Percentiles rank a stretch among this genome's conserved stretches.
phyloP scores from a whole-genome alignment of 2,329 filamentous ascomycete species.

The Sporothrix variecibatus region DNA sequence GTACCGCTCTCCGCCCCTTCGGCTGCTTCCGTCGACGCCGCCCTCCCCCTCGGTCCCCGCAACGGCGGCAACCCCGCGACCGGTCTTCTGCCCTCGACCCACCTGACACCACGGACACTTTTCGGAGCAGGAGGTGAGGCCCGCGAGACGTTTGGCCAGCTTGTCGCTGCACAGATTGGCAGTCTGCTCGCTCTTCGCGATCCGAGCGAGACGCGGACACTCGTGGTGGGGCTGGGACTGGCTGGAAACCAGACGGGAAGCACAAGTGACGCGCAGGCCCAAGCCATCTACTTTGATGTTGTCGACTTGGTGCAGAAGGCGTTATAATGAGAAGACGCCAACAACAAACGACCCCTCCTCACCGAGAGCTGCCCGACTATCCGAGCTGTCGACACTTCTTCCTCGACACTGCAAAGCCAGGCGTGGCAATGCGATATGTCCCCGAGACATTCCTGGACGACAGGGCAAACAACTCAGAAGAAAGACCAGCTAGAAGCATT shows the following conservation, averaged over 20 bases:
- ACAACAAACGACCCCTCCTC: background rate
- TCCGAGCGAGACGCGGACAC: conserved; percentile 61
- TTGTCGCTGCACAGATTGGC: conserved; percentile 86
- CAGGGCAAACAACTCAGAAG: too few species aligned
- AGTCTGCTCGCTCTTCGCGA: conserved; percentile 73
- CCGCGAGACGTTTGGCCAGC: conserved; percentile 80
- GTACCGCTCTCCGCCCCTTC: conserved; percentile 73
- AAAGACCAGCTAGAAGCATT: background rate
- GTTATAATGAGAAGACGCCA: conserved; percentile 34
- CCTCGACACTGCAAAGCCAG: background rate
- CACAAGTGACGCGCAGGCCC: conserved; percentile 10
- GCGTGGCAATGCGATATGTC: background rate
- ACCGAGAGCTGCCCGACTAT: background rate
- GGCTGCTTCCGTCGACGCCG: conserved; percentile 63
- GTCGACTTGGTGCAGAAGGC: conserved; percentile 64
- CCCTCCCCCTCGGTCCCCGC: conserved; percentile 48
- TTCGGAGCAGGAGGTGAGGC: conserved; percentile 79
- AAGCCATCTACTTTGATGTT: conserved; percentile 63
- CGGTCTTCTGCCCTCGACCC: conserved; percentile 68
- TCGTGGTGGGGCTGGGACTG: conserved; percentile 65
- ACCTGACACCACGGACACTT: conserved; percentile 83
- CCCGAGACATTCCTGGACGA: background rate
- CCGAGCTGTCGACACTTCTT: background rate
- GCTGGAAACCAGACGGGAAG: conserved; percentile 45
- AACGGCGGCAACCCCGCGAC: conserved; percentile 32